Base-by-base conservation (phyloP, 2,329 filamentous ascomycete genomes). In the Paraphaeosphaeria sporulosa region DNA sequence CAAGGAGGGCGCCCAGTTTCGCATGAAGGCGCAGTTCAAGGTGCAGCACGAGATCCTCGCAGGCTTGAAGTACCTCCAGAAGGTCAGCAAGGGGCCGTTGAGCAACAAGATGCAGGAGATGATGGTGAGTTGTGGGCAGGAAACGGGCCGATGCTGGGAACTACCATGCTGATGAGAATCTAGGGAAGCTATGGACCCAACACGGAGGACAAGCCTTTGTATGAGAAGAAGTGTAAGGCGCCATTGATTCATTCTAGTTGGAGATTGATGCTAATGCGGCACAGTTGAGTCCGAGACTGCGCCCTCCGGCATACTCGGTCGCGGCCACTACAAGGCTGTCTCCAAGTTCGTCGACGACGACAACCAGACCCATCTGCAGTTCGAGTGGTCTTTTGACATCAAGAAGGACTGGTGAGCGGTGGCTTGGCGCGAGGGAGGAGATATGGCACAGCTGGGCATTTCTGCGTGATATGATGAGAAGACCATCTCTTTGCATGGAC, bases 341-440 rank as follows among this genome's bases (percentile, higher is more conserved):
- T 97, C 93, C 68, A 93, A 88, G 80, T 99, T 99, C 78, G 87
- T 97, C 64, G 95, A 99, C 77, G 95, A 99, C 74, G 95, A 99
- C 82, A 90, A 95, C 79, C 89, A 93, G 80, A 89, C 86, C 65
- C 94, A 99, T 80, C 85, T 99, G 65, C 85, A 90, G 77, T 99
- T 99, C 79, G 91, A 96, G 73, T 99, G 95, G 95, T 89, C 90
- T 63, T 98, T 99, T 74, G 91, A 97, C 76, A 97, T 99, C 78
- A 86, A 90, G 81, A 99, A 98, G 87, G 92, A 97, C 78, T 98
- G 95, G 95, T 92, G 89, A 67, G 69, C 46, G 46, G 4, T 4
- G 25, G 40, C 63, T 59, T 60, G 50, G 21, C 55, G 21, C 38
- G 42, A 36, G 15, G 25, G 13, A 13, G 27, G 19, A 52, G 36